Evolutionary conservation across 306 rosid species (phyloP).

Genomic region (Mucuna pruriens): DNA sequence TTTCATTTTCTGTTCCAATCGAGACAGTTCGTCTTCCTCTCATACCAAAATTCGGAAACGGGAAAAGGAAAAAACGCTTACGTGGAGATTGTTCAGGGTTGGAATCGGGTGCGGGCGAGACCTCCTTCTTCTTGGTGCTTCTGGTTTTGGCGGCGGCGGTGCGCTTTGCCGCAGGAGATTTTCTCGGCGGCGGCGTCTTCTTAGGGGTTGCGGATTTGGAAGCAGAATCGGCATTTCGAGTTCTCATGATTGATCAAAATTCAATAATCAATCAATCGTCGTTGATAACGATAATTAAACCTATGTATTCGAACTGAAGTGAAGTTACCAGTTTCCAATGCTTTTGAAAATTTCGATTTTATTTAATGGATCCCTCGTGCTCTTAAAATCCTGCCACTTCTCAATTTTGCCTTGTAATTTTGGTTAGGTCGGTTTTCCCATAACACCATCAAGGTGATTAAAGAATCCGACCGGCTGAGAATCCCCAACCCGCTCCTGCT

Average conservation of each 20-base stretch:
- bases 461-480: no score
- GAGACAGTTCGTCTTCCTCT: neutral
- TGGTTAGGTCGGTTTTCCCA: neutral
- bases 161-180: constrained; percentile 52
- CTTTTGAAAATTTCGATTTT: neutral
- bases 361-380: neutral
- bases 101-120: constrained; percentile 45
- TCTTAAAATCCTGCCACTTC: neutral
- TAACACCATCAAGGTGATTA: no score
- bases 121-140: constrained; percentile 51
- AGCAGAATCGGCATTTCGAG: constrained; percentile 55
- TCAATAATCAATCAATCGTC: neutral
- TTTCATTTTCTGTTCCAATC: neutral
- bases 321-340: constrained; percentile 4
- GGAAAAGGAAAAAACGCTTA: constrained; percentile 1
- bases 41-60: neutral
- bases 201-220: constrained; percentile 51
- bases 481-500: no score
- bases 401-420: neutral
- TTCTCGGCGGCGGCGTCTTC: constrained; percentile 60
- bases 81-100: constrained; percentile 50
- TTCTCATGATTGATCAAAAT: constrained; percentile 54
- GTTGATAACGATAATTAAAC: neutral
- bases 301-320: neutral
- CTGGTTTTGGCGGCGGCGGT: constrained; percentile 43